These are phyloP conservation scores for Dictyostelium capitatum DNA, from an alignment of 78 protist species.

Conservation along the genomic window DNA sequence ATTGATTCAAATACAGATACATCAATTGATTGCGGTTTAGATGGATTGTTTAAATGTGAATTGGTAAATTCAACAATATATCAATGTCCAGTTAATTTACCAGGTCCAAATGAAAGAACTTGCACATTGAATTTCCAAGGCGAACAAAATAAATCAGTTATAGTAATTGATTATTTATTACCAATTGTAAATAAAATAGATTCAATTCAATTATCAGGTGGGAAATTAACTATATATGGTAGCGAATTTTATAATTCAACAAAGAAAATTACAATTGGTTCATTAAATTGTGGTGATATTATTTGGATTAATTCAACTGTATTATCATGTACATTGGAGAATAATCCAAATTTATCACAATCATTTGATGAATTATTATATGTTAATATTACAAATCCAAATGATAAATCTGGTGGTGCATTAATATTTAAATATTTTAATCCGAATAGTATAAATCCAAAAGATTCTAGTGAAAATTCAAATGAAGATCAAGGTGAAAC, in stretches of 20 bases:
- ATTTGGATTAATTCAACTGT: background rate
- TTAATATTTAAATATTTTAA: background rate
- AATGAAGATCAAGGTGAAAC: background rate
- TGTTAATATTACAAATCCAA: background rate
- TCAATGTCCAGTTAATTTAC: background rate
- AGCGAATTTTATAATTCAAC: background rate
- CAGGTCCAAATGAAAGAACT: background rate
- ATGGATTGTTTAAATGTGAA: background rate
- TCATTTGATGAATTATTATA: background rate
- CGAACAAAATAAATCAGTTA: background rate
- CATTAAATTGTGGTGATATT: background rate
- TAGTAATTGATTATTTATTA: background rate
- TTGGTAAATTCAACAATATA: background rate
- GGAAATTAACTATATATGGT: background rate
- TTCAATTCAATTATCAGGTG: background rate
- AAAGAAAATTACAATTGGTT: background rate
- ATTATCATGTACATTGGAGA: background rate
- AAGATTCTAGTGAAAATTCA: background rate
- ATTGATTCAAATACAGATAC: too few species aligned
- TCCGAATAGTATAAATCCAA: background rate
- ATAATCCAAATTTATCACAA: too few species aligned
- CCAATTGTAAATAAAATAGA: background rate
- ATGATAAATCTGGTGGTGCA: background rate
- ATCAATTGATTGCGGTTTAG: too few species aligned
- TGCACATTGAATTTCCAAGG: background rate